phyloP scores from a whole-genome alignment of 2,329 filamentous ascomycete species.

The Aureobasidium sp. region DNA sequence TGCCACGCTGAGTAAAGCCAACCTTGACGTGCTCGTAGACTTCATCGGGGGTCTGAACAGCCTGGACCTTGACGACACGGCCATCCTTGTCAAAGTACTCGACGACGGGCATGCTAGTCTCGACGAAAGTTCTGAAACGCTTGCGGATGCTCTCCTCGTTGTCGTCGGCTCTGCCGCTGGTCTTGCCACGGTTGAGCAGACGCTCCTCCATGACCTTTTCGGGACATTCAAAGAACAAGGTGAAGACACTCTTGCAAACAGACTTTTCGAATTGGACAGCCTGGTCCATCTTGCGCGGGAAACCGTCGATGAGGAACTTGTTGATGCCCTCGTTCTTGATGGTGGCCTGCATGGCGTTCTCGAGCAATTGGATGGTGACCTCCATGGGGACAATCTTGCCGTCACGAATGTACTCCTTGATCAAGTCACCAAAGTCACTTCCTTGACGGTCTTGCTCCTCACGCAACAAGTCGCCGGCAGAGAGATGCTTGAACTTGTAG shows the following conservation, averaged over 20 bases:
- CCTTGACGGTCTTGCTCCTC: slow-evolving; percentile 85
- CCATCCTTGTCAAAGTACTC: slow-evolving; percentile 70
- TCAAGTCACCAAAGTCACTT: slow-evolving; percentile 84
- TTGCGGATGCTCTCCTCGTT: slow-evolving; percentile 95
- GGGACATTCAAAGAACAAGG: slow-evolving; percentile 90
- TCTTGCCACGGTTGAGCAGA: slow-evolving; percentile 84
- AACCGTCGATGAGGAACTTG: slow-evolving; percentile 74
- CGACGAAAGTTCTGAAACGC: slow-evolving; percentile 86
- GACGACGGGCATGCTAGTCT: slow-evolving; percentile 97
- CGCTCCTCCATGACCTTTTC: slow-evolving; percentile 81
- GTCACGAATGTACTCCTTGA: slow-evolving; percentile 87
- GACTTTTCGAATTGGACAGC: slow-evolving; percentile 85
- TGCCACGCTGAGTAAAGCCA: slow-evolving; percentile 40
- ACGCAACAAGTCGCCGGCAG: slow-evolving; percentile 85
- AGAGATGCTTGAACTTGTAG: slow-evolving; percentile 89
- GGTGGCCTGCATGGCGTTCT: slow-evolving; percentile 79
- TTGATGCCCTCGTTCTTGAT: slow-evolving; percentile 54
- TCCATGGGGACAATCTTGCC: slow-evolving; percentile 98
- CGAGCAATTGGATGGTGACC: slow-evolving; percentile 85
- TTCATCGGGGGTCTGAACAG: slow-evolving; percentile 59
- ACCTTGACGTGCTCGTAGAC: slow-evolving; percentile 52
- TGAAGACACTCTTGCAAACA: slow-evolving; percentile 76
- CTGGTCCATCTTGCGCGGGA: slow-evolving; percentile 96
- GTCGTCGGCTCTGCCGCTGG: slow-evolving; percentile 83
- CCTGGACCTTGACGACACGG: slow-evolving; percentile 73